Base-by-base conservation (phyloP, 2,329 filamentous ascomycete species). In the Massarina eburnea region DNA sequence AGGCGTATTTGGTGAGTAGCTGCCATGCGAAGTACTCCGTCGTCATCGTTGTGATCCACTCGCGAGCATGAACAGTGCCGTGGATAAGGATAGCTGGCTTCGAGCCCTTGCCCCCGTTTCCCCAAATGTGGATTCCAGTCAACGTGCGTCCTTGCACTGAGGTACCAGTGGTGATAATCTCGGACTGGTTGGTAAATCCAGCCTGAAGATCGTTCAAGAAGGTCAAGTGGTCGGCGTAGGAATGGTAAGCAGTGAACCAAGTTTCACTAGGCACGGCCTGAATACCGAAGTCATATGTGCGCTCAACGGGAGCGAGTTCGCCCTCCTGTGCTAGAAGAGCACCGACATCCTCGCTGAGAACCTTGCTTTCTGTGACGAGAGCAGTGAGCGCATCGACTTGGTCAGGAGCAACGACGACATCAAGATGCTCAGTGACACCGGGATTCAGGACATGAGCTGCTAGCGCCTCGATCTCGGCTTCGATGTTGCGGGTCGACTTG, bases 91-190 rank as follows among this genome's bases (percentile, higher is more conserved):
- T 55, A 22, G 64, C 67, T 36, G 66, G 66, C 59, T 64, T 67
- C 15, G 63, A 65, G 41, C 66, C 64, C 35, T 66, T 64, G n/a
- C 67, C 67, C 0, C 64, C 63, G 21, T 54, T 61, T 7, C 67
- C 67, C 66, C 66, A 70, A 51, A 70, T 68, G 35, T 70, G 67
- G 43, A 70, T 69, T 30, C 67, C 67, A 19, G 61, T 68, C 35
- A 69, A 45, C 14, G 53, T 48, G 18, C 67, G 60, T 32, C 66
- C 65, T 26, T 69, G 57, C 1, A 63, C 59, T 2, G 67, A 69
- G 9, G 52, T 59, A 8, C 67, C 67, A 1, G 62, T 52, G 7
- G 60, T 67, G 29, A 68, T 49, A 24, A 70, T 62, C 45, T 67
- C 66, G 0, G 67, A 68, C 29, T 67, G 58, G 35, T 49, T 43